Conservation (phyloP, 2,329 filamentous ascomycete genomes). For the Pseudogymnoascus sp. region DNA sequence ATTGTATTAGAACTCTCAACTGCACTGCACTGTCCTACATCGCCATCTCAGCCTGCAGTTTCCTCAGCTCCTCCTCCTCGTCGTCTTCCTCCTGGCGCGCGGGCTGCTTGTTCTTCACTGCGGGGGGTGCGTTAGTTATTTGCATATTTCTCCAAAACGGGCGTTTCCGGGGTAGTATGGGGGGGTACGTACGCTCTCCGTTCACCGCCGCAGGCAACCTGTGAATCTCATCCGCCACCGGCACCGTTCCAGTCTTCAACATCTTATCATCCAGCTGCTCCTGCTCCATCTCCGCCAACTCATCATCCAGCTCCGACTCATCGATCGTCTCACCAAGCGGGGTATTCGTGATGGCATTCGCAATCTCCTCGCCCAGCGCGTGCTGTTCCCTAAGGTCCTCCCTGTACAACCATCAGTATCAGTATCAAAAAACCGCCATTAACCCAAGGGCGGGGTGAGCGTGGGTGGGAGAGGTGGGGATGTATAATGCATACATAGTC, state of each 20-base stretch:
- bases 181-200: slow-evolving; percentile 60
- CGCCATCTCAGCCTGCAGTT: slow-evolving; percentile 93
- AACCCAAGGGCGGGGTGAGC: too few species aligned
- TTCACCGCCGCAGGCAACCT: slow-evolving; percentile 68
- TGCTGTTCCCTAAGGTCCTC: slow-evolving; percentile 88
- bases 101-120: slow-evolving; percentile 45
- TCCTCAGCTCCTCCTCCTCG: slow-evolving; percentile 89
- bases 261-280: slow-evolving; percentile 90
- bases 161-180: too few species aligned
- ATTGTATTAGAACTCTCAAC: neutral
- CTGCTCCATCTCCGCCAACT: slow-evolving; percentile 82
- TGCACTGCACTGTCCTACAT: slow-evolving; percentile 50
- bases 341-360: slow-evolving; percentile 70
- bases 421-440: too few species aligned
- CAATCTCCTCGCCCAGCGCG: slow-evolving; percentile 87
- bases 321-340: slow-evolving; percentile 64
- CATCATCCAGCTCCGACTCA: slow-evolving; percentile 77
- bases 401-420: too few species aligned
- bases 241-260: slow-evolving; percentile 79
- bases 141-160: too few species aligned
- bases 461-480: too few species aligned
- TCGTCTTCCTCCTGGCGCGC: slow-evolving; percentile 69
- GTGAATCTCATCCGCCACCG: slow-evolving; percentile 70
- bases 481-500: slow-evolving; percentile 76
- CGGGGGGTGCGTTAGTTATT: neutral